Conservation (phyloP, 768 basidiomycete species). For the Clavulina sp. region DNA sequence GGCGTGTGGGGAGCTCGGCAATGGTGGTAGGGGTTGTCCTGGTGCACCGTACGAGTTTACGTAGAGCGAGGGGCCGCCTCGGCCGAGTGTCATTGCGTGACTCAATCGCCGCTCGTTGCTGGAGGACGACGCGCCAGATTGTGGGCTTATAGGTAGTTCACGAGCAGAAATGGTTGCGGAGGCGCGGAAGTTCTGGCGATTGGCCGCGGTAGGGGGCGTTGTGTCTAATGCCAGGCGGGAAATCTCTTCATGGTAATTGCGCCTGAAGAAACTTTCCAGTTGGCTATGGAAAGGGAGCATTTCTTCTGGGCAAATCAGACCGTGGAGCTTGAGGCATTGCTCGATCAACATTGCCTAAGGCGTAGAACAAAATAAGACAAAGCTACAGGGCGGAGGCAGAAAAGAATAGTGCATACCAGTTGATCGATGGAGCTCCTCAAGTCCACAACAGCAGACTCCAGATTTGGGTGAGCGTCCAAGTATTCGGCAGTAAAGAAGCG, state of each 20-base stretch:
- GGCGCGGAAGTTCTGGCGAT: constrained; percentile 15
- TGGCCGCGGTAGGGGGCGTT: not conserved
- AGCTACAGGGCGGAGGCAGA: not conserved
- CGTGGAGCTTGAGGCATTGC: constrained; percentile 68
- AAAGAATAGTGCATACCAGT: constrained; percentile 33
- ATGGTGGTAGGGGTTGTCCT: not conserved
- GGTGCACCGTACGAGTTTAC: not conserved
- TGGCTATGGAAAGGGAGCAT: constrained; percentile 90
- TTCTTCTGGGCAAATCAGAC: constrained; percentile 62
- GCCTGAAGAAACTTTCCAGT: constrained; percentile 66
- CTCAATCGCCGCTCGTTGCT: not conserved
- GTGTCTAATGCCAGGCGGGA: constrained; percentile 36
- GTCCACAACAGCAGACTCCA: constrained; percentile 52
- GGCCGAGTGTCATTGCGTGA: not conserved
- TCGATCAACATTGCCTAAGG: constrained; percentile 61
- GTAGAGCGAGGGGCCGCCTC: constrained; percentile 4
- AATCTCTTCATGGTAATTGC: constrained; percentile 73
- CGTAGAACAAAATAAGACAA: not conserved
- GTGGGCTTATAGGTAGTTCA: not conserved
- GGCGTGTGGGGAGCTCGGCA: not conserved
- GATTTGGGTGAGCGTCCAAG: constrained; percentile 45
- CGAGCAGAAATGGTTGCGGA: constrained; percentile 18
- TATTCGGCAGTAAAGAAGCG: constrained; percentile 62
- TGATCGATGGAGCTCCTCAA: constrained; percentile 62
- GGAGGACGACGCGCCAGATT: not conserved